phyloP scores from a whole-genome alignment of 805 yeast species.

The Candida xyloterini region DNA sequence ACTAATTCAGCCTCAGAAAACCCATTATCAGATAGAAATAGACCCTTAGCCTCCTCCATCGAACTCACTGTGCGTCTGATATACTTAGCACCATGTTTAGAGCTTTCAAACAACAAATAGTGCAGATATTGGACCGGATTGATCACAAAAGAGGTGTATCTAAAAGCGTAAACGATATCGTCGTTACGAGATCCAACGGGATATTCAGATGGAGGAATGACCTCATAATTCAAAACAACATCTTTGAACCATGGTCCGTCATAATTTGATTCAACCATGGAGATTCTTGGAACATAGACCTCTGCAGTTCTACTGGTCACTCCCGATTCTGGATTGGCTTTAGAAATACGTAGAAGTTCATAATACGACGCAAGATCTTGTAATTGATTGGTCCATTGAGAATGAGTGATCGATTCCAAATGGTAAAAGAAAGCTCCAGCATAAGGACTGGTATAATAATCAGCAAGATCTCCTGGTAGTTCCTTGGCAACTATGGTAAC shows the following conservation, averaged over 20 bases:
- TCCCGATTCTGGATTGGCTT: conserved; percentile 39
- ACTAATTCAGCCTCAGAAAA: conserved; percentile 40
- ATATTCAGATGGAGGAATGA: conserved; percentile 30
- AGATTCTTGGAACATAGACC: conserved; percentile 29
- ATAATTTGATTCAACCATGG: conserved; percentile 28
- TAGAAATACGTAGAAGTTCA: conserved; percentile 36
- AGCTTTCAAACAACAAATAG: conserved; percentile 45
- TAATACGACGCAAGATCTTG: conserved; percentile 38
- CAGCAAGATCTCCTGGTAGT: conserved; percentile 38
- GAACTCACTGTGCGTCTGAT: conserved; percentile 39
- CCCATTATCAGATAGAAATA: conserved; percentile 17
- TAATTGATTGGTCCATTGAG: conserved; percentile 27
- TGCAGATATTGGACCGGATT: conserved; percentile 56
- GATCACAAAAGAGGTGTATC: conserved; percentile 60
- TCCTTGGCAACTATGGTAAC: conserved; percentile 50
- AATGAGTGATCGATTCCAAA: conserved; percentile 35
- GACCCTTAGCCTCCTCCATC: conserved; percentile 33
- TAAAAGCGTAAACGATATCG: conserved; percentile 42
- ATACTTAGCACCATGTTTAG: conserved; percentile 45
- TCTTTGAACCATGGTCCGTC: conserved; percentile 39
- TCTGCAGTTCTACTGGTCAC: conserved; percentile 32
- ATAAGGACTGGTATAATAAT: conserved; percentile 43
- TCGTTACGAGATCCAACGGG: conserved; percentile 29
- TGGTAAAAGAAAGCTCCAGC: conserved; percentile 51
- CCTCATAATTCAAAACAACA: conserved; percentile 35